phyloP scores from a whole-genome alignment of 2,329 filamentous ascomycete species.

The Nigrograna mackinnonii region DNA sequence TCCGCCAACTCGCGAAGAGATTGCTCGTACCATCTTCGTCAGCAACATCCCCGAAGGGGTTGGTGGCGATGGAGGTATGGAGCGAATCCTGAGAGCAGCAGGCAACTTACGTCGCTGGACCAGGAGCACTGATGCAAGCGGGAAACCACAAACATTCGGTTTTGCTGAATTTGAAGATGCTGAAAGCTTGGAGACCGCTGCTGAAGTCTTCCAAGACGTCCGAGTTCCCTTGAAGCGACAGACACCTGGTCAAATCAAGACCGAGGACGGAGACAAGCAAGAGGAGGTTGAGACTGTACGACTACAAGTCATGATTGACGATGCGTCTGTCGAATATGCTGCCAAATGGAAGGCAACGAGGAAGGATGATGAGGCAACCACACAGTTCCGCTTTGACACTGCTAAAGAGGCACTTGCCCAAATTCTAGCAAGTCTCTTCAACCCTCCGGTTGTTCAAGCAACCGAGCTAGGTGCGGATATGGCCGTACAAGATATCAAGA shows the following conservation, averaged over 20 bases:
- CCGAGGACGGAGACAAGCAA: slow-evolving; percentile 58
- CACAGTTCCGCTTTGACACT: slow-evolving; percentile 70
- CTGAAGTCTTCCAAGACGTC: slow-evolving; percentile 81
- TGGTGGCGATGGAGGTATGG: slow-evolving; percentile 76
- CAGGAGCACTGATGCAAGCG: slow-evolving; percentile 73
- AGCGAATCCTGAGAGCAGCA: slow-evolving; percentile 75
- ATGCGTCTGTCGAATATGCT: slow-evolving; percentile 81
- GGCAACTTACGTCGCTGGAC: slow-evolving; percentile 87
- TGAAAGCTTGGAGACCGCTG: slow-evolving; percentile 81
- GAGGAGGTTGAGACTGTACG: slow-evolving; percentile 54
- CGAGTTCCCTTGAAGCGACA: slow-evolving; percentile 82
- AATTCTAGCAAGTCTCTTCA: slow-evolving; percentile 72
- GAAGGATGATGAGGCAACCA: slow-evolving; percentile 64
- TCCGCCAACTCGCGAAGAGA: slow-evolving; percentile 87
- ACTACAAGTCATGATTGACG: slow-evolving; percentile 74
- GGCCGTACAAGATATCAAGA: slow-evolving; percentile 65
- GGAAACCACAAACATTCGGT: slow-evolving; percentile 84
- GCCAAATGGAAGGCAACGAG: slow-evolving; percentile 74
- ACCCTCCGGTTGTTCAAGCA: slow-evolving; percentile 54
- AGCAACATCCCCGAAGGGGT: slow-evolving; percentile 81
- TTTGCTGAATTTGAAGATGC: slow-evolving; percentile 95
- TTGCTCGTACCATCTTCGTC: slow-evolving; percentile 87
- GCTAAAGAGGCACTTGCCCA: slow-evolving; percentile 70
- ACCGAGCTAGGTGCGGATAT: slow-evolving; percentile 68
- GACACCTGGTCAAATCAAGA: slow-evolving; percentile 47